These are phyloP conservation scores for Pythium phragmiticola DNA, from an alignment of 352 stramenopile genomes.

Conservation along the genomic window DNA sequence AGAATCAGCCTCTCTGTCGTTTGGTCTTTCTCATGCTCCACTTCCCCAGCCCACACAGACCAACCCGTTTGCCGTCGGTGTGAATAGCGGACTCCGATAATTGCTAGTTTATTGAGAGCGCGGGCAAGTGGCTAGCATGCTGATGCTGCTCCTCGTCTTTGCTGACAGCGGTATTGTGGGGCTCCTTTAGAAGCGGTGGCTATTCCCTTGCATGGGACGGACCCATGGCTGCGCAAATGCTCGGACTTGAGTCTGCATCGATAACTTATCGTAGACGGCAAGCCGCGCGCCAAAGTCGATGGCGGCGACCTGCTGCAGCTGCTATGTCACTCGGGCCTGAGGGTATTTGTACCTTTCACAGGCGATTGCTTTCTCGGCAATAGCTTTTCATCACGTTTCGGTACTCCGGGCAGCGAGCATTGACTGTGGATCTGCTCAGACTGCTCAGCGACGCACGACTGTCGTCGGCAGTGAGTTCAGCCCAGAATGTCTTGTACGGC, in stretches of 20 bases:
- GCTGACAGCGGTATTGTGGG: constrained; percentile 48
- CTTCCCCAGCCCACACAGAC: constrained; percentile 35
- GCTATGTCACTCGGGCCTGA: constrained; percentile 52
- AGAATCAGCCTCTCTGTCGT: constrained; percentile 54
- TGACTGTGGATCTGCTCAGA: constrained; percentile 27
- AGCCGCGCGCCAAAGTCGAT: constrained; percentile 37
- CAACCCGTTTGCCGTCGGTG: constrained; percentile 33
- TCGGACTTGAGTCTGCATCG: constrained; percentile 52
- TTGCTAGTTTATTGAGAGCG: constrained; percentile 42
- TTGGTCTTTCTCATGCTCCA: constrained; percentile 46
- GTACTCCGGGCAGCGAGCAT: constrained; percentile 37
- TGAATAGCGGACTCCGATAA: constrained; percentile 43
- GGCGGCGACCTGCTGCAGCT: constrained; percentile 48
- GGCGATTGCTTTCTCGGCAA: constrained; percentile 53
- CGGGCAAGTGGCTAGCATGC: constrained; percentile 29
- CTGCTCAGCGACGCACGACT: constrained; percentile 20
- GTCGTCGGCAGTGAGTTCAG: background rate
- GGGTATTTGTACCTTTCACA: constrained; percentile 42
- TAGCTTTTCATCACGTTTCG: constrained; percentile 41
- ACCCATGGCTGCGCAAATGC: constrained; percentile 35
- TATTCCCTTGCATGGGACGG: constrained; percentile 55
- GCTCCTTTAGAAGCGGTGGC: constrained; percentile 50
- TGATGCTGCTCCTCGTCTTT: constrained; percentile 36
- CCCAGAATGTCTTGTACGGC: background rate
- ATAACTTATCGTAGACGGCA: constrained; percentile 26